Base-by-base conservation (phyloP, 2,329 filamentous ascomycete genomes). In the Pezicula rhizophila region DNA sequence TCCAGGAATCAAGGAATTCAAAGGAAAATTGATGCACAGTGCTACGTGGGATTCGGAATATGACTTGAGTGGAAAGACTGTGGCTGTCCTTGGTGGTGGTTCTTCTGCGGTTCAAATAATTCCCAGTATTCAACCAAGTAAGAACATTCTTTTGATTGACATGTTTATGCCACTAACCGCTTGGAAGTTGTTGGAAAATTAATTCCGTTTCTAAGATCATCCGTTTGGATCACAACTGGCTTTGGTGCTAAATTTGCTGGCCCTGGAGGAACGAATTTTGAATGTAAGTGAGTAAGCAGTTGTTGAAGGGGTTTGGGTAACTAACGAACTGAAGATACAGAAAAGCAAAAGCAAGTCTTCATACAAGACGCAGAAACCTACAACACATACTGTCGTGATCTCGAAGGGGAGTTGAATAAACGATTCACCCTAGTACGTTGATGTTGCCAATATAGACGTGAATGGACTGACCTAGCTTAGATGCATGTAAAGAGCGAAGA, bases 141-240 rank as follows among this genome's bases (percentile, higher is more conserved):
- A 8, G 73, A 31, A 11, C 11, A 31, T 31, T 5, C 6, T 23
- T 23, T 5, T 5, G 71, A 7, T 58, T 80, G 15, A 73, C 81
- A 42, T 78, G 77, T 15, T 78, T 67, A 42, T 77, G 78, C 1
- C 76, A 4, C 28, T 31, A 12, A 31, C 28, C 3, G 6, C 28
- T 7, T 75, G 40, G 76, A 72, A 46, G 66, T 71, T 5, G 74
- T 73, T 4, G 68, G 70, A 2, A 66, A 74, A 15, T 60, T 82
- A 17, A 75, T 73, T 0, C 64, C 80, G n/a, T 80, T 76, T 59
- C 76, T 81, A 57, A 68, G 79, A 26, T 76, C 76, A 0, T 74
- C 78, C 0, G 79, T 79, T 54, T 82, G 78, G 77, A 60, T 81
- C 8, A 55, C 56, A 0, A 47, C 52, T 49, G 60, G 51, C 46